Evolutionary conservation across 352 stramenopile genomes (phyloP).

Genomic region (Phytopythium litorale): DNA sequence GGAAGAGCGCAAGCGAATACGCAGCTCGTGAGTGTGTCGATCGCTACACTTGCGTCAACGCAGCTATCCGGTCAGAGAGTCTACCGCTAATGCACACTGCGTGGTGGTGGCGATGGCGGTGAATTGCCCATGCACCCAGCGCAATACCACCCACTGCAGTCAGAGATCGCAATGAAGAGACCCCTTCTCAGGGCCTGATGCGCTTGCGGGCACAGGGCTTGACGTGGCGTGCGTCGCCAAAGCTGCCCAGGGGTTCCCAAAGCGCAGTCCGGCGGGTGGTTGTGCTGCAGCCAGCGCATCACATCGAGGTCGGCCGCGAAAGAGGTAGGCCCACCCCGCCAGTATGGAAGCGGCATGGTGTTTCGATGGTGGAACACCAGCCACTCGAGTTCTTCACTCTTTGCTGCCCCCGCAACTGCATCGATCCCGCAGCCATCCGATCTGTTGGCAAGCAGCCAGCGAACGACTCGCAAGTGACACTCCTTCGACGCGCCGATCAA

Average conservation of each 20-base stretch:
- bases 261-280: neutral
- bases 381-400: neutral
- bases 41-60: too few species aligned
- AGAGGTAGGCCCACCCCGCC: neutral
- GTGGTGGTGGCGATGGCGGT: too few species aligned
- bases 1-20: too few species aligned
- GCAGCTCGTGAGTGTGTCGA: too few species aligned
- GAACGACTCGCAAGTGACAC: constrained; percentile 20
- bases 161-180: neutral
- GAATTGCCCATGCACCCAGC: too few species aligned
- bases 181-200: too few species aligned
- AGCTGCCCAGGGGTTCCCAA: neutral
- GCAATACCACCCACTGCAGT: neutral
- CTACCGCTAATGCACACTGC: too few species aligned
- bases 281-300: neutral
- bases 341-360: too few species aligned
- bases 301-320: neutral
- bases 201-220: neutral
- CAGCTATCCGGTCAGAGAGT: too few species aligned
- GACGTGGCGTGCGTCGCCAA: neutral
- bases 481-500: constrained; percentile 24
- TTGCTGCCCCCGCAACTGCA: neutral
- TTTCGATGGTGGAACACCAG: neutral
- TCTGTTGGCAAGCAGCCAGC: constrained; percentile 22
- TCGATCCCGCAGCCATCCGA: constrained; percentile 9